Conservation (phyloP, 441 rosid species). For the Pelargonium fulgidum region DNA sequence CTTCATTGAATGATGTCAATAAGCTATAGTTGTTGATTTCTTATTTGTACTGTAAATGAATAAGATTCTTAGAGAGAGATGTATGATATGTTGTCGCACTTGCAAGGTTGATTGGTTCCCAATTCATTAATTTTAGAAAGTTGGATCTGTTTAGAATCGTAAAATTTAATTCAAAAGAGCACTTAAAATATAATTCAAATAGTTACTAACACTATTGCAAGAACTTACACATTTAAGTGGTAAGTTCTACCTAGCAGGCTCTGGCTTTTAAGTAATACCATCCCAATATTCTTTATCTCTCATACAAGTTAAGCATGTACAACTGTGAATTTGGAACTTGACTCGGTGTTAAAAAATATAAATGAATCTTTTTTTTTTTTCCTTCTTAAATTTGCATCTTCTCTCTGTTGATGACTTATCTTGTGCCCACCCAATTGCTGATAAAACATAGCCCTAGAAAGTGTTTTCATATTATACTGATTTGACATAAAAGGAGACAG, state of each 20-base stretch:
- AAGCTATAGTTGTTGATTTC: background rate
- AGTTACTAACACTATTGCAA: background rate
- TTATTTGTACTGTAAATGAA: background rate
- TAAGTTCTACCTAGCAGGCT: background rate
- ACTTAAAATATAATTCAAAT: background rate
- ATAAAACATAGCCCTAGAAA: background rate
- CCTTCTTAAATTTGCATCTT: background rate
- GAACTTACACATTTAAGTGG: background rate
- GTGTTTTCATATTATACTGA: background rate
- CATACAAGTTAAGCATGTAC: background rate
- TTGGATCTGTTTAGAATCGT: background rate
- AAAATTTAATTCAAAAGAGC: background rate
- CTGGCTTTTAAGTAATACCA: background rate
- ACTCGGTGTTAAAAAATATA: background rate
- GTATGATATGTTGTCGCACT: background rate
- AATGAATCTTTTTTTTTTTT: background rate
- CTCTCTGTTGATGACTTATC: background rate
- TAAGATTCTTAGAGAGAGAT: slow-evolving; percentile 2
- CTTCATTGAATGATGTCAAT: background rate
- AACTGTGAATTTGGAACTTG: background rate
- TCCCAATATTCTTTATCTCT: background rate
- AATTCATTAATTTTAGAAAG: background rate
- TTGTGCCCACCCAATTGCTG: background rate
- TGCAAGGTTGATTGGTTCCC: background rate
- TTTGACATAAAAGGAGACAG: background rate